phyloP scores from a whole-genome alignment of 176 grass and related monocot genomes.

The Rhynchospora tenuis region DNA sequence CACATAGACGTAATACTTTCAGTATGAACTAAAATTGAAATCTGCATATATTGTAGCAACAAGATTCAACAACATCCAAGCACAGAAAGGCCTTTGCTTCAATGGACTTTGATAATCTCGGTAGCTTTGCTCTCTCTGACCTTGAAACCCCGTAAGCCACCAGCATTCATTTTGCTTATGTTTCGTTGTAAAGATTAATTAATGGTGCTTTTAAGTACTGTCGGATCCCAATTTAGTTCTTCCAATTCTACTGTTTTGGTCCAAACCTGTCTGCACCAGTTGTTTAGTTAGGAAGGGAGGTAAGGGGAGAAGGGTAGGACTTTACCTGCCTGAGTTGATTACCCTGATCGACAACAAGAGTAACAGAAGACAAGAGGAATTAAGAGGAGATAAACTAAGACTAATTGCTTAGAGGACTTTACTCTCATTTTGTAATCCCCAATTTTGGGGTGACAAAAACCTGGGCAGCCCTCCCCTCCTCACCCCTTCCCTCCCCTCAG shows the following conservation, averaged over 20 bases:
- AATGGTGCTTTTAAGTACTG: neutral
- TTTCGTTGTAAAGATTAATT: neutral
- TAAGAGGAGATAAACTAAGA: too few relatives aligned
- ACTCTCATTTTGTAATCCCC: too few relatives aligned
- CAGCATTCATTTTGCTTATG: conserved; percentile 16
- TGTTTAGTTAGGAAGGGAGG: too few relatives aligned
- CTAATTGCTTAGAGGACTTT: too few relatives aligned
- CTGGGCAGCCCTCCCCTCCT: too few relatives aligned
- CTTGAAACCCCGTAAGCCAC: conserved; percentile 62
- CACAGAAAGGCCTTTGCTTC: conserved; percentile 65
- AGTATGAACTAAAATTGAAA: neutral
- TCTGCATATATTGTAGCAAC: conserved; percentile 53
- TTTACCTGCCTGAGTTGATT: too few relatives aligned
- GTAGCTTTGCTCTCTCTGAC: conserved; percentile 52
- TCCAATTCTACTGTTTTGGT: neutral
- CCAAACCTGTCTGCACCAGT: neutral
- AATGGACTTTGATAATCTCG: conserved; percentile 58
- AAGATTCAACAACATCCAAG: conserved; percentile 49
- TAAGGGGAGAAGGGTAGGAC: too few relatives aligned
- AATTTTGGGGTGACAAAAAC: too few relatives aligned
- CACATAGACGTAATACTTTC: neutral
- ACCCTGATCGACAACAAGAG: too few relatives aligned
- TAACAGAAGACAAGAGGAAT: too few relatives aligned
- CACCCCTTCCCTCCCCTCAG: too few relatives aligned
- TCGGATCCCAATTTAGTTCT: neutral